Conservation (phyloP, 2,329 filamentous ascomycete species). For the Aspergillus hortae region DNA sequence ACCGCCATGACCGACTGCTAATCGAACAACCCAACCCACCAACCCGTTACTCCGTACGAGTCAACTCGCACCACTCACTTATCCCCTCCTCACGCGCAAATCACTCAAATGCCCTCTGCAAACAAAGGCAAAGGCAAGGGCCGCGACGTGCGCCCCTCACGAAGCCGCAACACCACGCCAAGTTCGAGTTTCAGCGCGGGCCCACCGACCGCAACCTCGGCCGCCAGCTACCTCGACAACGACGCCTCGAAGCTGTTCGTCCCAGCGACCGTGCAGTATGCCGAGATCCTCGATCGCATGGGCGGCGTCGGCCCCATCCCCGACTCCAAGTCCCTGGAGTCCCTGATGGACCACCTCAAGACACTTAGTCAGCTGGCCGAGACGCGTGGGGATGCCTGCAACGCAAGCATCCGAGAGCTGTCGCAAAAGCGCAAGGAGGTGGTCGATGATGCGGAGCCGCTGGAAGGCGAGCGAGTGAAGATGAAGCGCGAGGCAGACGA, state of each 20-base stretch:
- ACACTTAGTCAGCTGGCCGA: conserved; percentile 56
- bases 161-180: conserved; percentile 63
- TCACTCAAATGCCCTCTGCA: conserved; percentile 38
- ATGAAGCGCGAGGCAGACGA: conserved; percentile 45
- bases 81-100: no score
- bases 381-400: conserved; percentile 55
- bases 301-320: conserved; percentile 47
- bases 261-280: conserved; percentile 50
- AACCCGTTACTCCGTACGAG: no score
- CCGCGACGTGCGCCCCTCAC: conserved; percentile 51
- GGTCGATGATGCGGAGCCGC: conserved; percentile 47
- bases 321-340: conserved; percentile 45
- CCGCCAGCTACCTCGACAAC: conserved; percentile 55
- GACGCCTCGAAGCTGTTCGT: conserved; percentile 48
- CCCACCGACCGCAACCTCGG: conserved; percentile 31
- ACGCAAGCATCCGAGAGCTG: conserved; percentile 58
- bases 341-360: conserved; percentile 54
- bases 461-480: conserved; percentile 46
- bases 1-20: no score
- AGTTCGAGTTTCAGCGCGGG: conserved; percentile 51
- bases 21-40: no score
- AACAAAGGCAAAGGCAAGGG: conserved; percentile 53
- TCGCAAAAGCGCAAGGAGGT: conserved; percentile 57
- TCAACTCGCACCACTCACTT: no score
- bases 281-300: conserved; percentile 56